Evolutionary conservation across 257 asterid species (phyloP), one percentile per base, ranked within the genome.

Genomic region (Ehretia macrophylla): DNA sequence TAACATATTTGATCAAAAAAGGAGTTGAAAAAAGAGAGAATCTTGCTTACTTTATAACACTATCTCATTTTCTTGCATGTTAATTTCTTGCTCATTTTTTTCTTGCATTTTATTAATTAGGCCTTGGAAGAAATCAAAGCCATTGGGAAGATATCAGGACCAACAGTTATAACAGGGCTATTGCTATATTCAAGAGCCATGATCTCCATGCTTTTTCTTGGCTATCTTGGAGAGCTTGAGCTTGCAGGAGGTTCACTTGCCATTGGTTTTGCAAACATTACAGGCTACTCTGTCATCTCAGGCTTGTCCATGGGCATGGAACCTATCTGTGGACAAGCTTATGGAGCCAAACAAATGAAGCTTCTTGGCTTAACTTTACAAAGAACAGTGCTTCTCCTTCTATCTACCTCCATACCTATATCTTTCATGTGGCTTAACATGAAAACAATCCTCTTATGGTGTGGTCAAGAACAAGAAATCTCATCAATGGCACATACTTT

Each of bases 231-330:
- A 1, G 96, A 91, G 75, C 85, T 91, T 0, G 95, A 86, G 51
- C 94, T 92, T 0, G 99, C 99, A 0, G 99, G 95, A 0, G 99
- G 99, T 0, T 92, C 99, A 0, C 85, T 92, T 16, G 75, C 99
- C 10, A 92, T 92, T n/a, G 91, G 99, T 1, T 92, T 92, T 10
- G 96, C 98, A 1, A 91, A 91, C 71, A 91, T 91, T 51, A 91
- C 94, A 1, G 98, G 98, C 10, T 91, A 91, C 85, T 91, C 98
- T n/a, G 89, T 91, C 13, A 88, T 91, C 67, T 85, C 98, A 5
- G 98, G 99, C 17, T 63, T 92, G 8, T 97, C 99, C 22, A 86
- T 92, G 99, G 99, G 99, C 4, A 92, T 92, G 99, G 99, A 92
- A 73, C 97, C 99, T 32, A 86, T 92, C 11, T 88, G 97, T 60